These are phyloP conservation scores for Fraxinus floribunda DNA, from an alignment of 305 asterid species.

Conservation along the genomic window DNA sequence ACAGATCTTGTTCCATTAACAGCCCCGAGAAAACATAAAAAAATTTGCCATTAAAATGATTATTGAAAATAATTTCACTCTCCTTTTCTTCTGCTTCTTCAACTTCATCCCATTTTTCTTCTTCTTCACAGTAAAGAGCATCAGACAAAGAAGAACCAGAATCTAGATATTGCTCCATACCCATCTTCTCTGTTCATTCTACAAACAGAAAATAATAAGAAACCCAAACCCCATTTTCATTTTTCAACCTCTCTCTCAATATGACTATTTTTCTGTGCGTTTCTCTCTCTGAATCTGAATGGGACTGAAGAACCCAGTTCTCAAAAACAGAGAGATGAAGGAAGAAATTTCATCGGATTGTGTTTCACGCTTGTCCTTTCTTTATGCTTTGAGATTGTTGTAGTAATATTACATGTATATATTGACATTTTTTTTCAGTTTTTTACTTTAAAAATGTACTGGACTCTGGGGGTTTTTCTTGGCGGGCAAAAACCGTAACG, in stretches of 20 bases:
- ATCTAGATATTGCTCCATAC: slow-evolving; percentile 31
- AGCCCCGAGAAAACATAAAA: slow-evolving; percentile 29
- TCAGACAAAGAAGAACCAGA: slow-evolving; percentile 37
- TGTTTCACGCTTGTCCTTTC: slow-evolving; percentile 89
- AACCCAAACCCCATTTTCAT: slow-evolving; percentile 17
- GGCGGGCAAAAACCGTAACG: not conserved
- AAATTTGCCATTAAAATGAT: not conserved
- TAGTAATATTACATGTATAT: not conserved
- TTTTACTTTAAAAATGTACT: not conserved
- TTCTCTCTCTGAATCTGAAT: slow-evolving; percentile 43
- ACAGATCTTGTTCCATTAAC: slow-evolving; percentile 56
- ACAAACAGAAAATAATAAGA: slow-evolving; percentile 32
- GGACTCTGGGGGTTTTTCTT: not conserved
- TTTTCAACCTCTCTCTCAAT: slow-evolving; percentile 16
- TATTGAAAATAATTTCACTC: slow-evolving; percentile 4
- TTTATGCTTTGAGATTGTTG: slow-evolving; percentile 32
- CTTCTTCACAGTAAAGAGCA: slow-evolving; percentile 62
- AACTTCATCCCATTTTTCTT: slow-evolving; percentile 52
- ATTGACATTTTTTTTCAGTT: not conserved
- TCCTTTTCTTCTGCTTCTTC: slow-evolving; percentile 22
- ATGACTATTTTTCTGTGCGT: not conserved
- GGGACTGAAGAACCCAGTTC: slow-evolving; percentile 32
- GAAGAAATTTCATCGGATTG: slow-evolving; percentile 62
- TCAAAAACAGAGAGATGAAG: slow-evolving; percentile 50
- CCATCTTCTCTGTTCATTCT: slow-evolving; percentile 47